A percentile compares a stretch with the other conserved stretches of the same genome.
Evolutionary conservation across 768 basidiomycete genomes (phyloP).

Genomic region (Termitomyces sp.): DNA sequence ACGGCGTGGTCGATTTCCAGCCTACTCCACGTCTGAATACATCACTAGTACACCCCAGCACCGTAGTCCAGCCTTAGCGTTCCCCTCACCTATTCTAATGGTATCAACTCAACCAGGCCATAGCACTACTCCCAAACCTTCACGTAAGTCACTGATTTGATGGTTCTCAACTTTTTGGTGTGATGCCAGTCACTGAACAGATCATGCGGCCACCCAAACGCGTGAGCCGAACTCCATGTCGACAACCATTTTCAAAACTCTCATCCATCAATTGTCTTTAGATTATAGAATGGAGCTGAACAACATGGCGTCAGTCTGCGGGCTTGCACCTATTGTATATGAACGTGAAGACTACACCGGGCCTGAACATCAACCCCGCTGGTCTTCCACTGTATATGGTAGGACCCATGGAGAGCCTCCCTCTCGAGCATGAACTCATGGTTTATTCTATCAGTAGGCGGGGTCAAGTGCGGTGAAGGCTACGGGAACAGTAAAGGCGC

Average conservation of each 20-base stretch:
- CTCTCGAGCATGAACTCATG: background rate
- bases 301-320: background rate
- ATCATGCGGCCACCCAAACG: background rate
- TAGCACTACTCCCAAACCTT: background rate
- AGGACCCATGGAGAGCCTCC: background rate
- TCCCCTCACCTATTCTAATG: background rate
- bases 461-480: background rate
- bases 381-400: conserved; percentile 8
- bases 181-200: background rate
- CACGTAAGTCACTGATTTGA: background rate
- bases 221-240: background rate
- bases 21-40: background rate
- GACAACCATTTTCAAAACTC: background rate
- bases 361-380: background rate
- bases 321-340: background rate
- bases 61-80: background rate
- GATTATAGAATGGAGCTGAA: conserved; percentile 9
- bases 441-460: background rate
- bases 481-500: background rate
- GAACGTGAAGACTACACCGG: background rate
- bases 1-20: background rate
- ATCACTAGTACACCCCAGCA: background rate
- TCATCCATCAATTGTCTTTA: background rate
- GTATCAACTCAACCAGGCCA: background rate
- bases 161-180: background rate